Evolutionary conservation across 2,329 filamentous ascomycete genomes (phyloP), one percentile per base, ranked within the genome.

Genomic region (Botrytis pseudocinerea): DNA sequence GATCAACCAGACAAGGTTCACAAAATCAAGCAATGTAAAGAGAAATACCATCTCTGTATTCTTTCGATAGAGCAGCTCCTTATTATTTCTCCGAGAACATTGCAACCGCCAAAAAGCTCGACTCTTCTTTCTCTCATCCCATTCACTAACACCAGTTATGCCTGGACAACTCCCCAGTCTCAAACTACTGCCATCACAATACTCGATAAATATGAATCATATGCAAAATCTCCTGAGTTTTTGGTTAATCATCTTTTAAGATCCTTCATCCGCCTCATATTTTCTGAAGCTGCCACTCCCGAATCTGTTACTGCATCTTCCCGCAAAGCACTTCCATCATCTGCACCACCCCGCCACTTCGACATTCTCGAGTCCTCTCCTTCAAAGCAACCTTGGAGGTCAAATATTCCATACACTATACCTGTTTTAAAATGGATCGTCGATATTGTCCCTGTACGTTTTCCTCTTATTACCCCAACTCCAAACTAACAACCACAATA

Each of bases 231-330:
- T 4, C n/a, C 68, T 28, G 72, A 76, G 2, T 86, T 89, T 76
- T 83, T 90, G 76, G 83, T 86, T 28, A 83, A 85, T n/a, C 82
- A 85, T 57, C 83, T 94, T 72, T 86, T 95, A 6, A 84, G 87
- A 75, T 82, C 83, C 77, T 90, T 90, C 78, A 85, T 95, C 69
- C 90, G 90, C 54, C 90, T 90, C 42, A 83, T 93, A 9, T 94
- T 95, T 83, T 85, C 86, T 42, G 86, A 85, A 73, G 25, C 35
- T 4, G 84, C 87, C 25, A 87, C 85, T 32, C 85, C 88, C 8
- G 80, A 81, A 2, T 83, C 83, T 4, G 82, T 92, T 63, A 91
- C 90, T 4, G 81, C 85, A 2, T 84, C 87, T 8, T 89, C 90
- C 35, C 85, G 88, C 46, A 89, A 87, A 78, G 84, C 84, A 57